These are phyloP conservation scores for Hymenoscyphus infarciens DNA, from an alignment of 2,329 filamentous ascomycete genomes.

Conservation along the genomic window DNA sequence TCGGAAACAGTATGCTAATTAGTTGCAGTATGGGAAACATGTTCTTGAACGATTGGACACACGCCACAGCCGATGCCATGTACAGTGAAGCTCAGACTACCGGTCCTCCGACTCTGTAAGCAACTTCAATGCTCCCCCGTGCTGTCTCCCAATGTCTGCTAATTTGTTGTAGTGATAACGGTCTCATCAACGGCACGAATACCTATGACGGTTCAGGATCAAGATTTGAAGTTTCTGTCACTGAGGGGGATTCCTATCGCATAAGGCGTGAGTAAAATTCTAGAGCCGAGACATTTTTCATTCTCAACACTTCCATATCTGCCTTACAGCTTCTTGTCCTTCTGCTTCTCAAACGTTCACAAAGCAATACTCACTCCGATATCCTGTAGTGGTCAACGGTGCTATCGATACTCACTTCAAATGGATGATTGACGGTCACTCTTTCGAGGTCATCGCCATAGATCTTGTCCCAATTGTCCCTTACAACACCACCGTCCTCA, in stretches of 20 bases:
- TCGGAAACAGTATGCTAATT: constrained; percentile 26
- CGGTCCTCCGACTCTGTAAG: constrained; percentile 12
- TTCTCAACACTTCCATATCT: no score
- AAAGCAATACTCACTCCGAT: no score
- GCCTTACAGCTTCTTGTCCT: no score
- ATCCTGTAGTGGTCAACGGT: constrained; percentile 40
- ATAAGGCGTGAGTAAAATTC: no score
- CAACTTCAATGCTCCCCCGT: no score
- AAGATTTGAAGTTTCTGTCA: constrained; percentile 21
- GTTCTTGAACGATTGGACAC: constrained; percentile 24
- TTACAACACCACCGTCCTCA: constrained; percentile 56
- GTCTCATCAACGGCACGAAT: constrained; percentile 22
- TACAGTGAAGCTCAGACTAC: constrained; percentile 23
- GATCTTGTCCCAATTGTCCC: constrained; percentile 56
- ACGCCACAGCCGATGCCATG: constrained; percentile 26
- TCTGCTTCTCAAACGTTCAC: no score
- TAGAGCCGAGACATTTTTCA: no score
- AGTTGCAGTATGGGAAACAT: constrained; percentile 42
- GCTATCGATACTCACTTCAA: constrained; percentile 41
- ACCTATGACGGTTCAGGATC: constrained; percentile 13
- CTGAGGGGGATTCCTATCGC: constrained; percentile 40
- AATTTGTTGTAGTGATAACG: not conserved
- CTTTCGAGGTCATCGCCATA: constrained; percentile 59
- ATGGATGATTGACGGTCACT: constrained; percentile 50
- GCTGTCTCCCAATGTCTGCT: no score